Conservation (phyloP, 495 filamentous ascomycete species). For the Penicillium longicatenatum region DNA sequence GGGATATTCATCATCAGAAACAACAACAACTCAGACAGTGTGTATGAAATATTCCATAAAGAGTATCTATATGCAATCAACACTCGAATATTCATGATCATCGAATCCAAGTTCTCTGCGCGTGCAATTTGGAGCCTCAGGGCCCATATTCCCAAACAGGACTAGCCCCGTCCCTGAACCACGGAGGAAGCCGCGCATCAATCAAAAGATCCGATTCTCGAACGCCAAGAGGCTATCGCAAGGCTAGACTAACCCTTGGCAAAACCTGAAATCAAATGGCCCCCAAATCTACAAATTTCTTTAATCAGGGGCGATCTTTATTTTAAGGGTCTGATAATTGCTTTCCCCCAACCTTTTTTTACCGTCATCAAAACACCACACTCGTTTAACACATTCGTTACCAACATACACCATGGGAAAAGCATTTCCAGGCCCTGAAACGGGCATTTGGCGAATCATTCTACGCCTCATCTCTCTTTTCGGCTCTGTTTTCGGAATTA, state of each 20-base stretch:
- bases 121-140: background rate
- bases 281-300: background rate
- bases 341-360: background rate
- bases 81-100: too few relatives aligned
- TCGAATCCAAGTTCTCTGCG: background rate
- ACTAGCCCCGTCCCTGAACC: background rate
- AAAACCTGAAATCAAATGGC: background rate
- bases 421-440: background rate
- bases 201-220: background rate
- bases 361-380: background rate
- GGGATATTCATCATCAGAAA: too few relatives aligned
- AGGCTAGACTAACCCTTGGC: background rate
- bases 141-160: background rate
- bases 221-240: background rate
- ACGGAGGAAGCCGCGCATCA: background rate
- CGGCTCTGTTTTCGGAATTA: background rate
- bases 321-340: background rate
- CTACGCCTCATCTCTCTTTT: slow-evolving; percentile 1
- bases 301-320: background rate
- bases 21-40: too few relatives aligned
- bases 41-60: too few relatives aligned
- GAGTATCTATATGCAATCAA: too few relatives aligned
- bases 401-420: background rate
- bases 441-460: background rate
- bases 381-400: background rate